phyloP scores from a whole-genome alignment of 2,329 filamentous ascomycete genomes.

The Paramyrothecium sp. region DNA sequence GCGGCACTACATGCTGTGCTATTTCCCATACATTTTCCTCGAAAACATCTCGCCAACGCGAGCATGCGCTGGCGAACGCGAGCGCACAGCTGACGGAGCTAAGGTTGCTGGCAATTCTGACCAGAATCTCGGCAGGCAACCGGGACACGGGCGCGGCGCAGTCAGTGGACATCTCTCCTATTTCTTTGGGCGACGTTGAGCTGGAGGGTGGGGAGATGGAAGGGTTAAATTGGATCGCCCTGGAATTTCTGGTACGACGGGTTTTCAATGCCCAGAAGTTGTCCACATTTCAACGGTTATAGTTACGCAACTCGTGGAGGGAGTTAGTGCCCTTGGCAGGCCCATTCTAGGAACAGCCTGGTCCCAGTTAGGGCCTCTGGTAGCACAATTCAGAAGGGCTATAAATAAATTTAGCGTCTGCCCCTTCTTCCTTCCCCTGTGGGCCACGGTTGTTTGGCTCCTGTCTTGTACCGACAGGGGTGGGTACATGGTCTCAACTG shows the following conservation, averaged over 20 bases:
- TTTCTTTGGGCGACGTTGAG: neutral
- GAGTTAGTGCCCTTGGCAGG: too few relatives aligned
- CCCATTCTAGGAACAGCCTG: too few relatives aligned
- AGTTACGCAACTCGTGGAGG: too few relatives aligned
- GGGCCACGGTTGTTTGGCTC: too few relatives aligned
- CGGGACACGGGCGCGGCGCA: neutral
- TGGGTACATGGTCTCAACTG: too few relatives aligned
- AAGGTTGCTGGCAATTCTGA: neutral
- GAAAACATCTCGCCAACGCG: neutral
- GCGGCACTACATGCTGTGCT: neutral
- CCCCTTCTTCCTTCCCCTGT: too few relatives aligned
- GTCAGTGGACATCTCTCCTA: neutral
- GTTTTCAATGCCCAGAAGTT: too few relatives aligned
- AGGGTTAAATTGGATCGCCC: neutral
- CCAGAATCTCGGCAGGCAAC: neutral
- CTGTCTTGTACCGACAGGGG: too few relatives aligned
- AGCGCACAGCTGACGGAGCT: neutral
- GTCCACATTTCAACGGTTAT: too few relatives aligned
- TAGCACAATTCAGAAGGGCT: too few relatives aligned
- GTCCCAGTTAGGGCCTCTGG: too few relatives aligned
- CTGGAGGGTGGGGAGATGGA: neutral
- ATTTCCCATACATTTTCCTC: neutral
- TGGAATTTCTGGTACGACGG: neutral
- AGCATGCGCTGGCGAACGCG: neutral
- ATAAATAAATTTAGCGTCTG: too few relatives aligned